phyloP scores from a whole-genome alignment of 345 rosid genomes.

The Hibiscus tridactylites region DNA sequence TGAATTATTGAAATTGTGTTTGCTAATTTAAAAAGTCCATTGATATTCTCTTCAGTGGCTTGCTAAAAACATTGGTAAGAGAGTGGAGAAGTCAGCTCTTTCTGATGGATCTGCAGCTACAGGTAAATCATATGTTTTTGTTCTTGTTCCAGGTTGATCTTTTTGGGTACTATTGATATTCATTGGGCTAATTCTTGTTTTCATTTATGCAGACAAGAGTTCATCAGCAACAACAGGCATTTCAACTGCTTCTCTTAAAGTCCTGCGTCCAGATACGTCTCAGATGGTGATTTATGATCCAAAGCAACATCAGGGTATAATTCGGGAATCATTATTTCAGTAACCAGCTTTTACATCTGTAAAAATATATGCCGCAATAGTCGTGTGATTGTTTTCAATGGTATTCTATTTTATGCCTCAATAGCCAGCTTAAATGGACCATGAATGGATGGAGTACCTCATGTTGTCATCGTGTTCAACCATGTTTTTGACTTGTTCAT shows the following conservation, averaged over 20 bases:
- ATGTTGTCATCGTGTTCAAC: background rate
- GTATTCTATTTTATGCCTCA: background rate
- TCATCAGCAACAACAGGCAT: conserved; percentile 28
- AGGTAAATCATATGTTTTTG: conserved; percentile 29
- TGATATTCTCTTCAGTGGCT: conserved; percentile 49
- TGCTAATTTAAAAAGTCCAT: background rate
- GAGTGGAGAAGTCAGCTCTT: conserved; percentile 50
- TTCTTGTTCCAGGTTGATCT: background rate
- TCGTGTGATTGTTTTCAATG: background rate
- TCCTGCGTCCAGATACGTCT: conserved; percentile 60
- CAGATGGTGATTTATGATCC: conserved; percentile 68
- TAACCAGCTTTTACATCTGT: background rate
- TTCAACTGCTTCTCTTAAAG: conserved; percentile 37
- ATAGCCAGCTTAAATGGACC: background rate
- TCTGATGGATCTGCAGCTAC: conserved; percentile 34
- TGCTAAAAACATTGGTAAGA: conserved; percentile 56
- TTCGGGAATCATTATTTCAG: background rate
- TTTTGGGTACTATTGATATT: conserved; percentile 5
- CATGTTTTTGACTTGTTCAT: background rate
- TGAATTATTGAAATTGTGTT: background rate
- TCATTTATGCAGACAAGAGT: conserved; percentile 26
- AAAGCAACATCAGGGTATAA: conserved; percentile 59
- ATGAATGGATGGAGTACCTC: background rate
- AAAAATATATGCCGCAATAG: background rate
- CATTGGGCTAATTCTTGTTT: conserved; percentile 8